A percentile compares a stretch with the other conserved stretches of the same genome.
Conservation (phyloP, 176 grass and related monocot genomes). For the Carex cristatella region DNA sequence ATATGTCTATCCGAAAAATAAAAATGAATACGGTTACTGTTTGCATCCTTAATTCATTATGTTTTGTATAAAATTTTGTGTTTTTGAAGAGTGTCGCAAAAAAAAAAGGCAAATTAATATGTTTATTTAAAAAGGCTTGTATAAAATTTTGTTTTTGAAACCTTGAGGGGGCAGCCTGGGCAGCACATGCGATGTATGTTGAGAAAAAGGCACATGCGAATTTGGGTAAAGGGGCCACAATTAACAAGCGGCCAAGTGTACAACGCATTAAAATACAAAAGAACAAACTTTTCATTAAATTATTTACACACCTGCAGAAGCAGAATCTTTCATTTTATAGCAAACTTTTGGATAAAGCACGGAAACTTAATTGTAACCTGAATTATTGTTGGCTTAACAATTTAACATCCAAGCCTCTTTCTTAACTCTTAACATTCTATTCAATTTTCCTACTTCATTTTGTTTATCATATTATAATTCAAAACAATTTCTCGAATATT, state of each 20-base stretch:
- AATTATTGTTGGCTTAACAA: background rate
- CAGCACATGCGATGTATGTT: background rate
- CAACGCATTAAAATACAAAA: slow-evolving; percentile 15
- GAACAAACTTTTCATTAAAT: background rate
- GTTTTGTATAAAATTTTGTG: background rate
- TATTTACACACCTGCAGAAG: background rate
- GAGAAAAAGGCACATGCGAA: slow-evolving; percentile 24
- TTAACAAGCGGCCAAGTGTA: slow-evolving; percentile 10
- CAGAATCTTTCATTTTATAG: background rate
- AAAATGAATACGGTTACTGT: no score
- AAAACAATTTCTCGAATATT: background rate
- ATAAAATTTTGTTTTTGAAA: background rate
- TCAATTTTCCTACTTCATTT: background rate
- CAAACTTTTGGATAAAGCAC: background rate
- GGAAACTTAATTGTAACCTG: background rate
- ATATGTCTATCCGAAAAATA: no score
- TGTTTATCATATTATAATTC: background rate
- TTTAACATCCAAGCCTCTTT: background rate
- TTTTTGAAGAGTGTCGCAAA: background rate
- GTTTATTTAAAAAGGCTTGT: no score
- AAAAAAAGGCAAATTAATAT: background rate
- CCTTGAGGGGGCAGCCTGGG: background rate
- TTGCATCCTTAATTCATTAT: no score
- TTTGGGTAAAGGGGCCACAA: background rate
- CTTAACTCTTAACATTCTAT: background rate